Conservation (phyloP, 2,329 filamentous ascomycete genomes). For the Arthrinium phaeospermum region DNA sequence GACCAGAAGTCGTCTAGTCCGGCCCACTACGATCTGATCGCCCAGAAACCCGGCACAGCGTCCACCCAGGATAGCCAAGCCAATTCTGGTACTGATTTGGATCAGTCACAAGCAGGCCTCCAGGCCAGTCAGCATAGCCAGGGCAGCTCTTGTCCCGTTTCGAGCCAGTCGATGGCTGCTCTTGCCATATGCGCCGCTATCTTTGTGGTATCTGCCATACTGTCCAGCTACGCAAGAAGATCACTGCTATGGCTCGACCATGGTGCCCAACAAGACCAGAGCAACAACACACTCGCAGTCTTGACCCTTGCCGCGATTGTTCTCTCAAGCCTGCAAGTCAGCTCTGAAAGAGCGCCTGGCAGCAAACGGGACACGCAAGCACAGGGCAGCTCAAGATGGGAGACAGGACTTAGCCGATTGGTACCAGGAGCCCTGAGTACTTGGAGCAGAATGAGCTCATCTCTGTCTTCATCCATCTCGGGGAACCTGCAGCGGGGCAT, state of each 20-base stretch:
- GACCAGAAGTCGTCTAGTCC: neutral
- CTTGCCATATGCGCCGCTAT: slow-evolving; percentile 8
- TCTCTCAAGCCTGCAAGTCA: neutral
- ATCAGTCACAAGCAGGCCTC: neutral
- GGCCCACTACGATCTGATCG: neutral
- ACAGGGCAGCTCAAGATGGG: neutral
- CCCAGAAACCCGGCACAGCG: neutral
- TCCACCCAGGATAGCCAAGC: neutral
- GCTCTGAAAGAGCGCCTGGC: neutral
- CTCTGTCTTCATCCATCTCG: neutral
- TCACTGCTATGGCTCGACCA: neutral
- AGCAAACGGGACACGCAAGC: neutral
- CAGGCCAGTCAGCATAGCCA: neutral
- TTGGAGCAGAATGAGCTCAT: neutral
- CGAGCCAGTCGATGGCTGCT: neutral
- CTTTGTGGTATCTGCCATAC: neutral
- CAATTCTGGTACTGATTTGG: neutral
- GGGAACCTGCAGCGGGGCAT: neutral
- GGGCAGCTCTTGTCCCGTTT: neutral
- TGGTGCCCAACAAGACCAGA: neutral
- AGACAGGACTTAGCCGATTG: neutral
- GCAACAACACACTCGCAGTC: neutral
- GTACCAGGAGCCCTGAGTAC: neutral
- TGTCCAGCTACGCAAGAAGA: neutral
- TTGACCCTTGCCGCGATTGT: neutral